Conservation (phyloP, 192 early-diverging fungal species). For the Coemansia sp. region DNA sequence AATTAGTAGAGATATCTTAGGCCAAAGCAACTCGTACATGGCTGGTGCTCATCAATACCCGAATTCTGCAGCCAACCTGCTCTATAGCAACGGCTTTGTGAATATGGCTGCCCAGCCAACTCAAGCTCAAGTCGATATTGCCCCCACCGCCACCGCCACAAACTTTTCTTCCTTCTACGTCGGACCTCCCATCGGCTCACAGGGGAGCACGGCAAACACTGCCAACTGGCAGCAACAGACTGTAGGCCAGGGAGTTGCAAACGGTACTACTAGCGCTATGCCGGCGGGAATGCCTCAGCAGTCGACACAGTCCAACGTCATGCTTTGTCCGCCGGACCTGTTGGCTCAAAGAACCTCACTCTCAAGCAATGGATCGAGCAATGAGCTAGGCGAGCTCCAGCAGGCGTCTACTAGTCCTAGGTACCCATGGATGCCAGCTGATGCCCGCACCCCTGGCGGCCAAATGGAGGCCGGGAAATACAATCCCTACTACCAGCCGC, state of each 20-base stretch:
- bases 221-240: slow-evolving; percentile 9
- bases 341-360: slow-evolving; percentile 32
- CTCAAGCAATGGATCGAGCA: slow-evolving; percentile 22
- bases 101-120: not conserved
- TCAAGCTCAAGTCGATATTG: not conserved
- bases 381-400: slow-evolving; percentile 16
- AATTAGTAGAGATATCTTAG: not conserved
- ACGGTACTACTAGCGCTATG: not conserved
- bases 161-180: slow-evolving; percentile 12
- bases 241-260: not conserved
- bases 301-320: not conserved
- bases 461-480: not conserved
- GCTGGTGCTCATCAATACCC: not conserved
- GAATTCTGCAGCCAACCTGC: not conserved
- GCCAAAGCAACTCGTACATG: not conserved
- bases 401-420: slow-evolving; percentile 12
- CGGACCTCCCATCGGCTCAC: not conserved
- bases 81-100: not conserved
- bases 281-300: slow-evolving; percentile 8
- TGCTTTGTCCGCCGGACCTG: slow-evolving; percentile 12
- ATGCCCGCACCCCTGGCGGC: not conserved
- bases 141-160: not conserved
- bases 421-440: slow-evolving; percentile 6
- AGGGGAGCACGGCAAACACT: slow-evolving; percentile 2
- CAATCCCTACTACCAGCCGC: slow-evolving; percentile 15